Percentiles rank a stretch among this genome's conserved stretches.
Conservation (phyloP, 257 asterid species). For the Perilla frutescens region DNA sequence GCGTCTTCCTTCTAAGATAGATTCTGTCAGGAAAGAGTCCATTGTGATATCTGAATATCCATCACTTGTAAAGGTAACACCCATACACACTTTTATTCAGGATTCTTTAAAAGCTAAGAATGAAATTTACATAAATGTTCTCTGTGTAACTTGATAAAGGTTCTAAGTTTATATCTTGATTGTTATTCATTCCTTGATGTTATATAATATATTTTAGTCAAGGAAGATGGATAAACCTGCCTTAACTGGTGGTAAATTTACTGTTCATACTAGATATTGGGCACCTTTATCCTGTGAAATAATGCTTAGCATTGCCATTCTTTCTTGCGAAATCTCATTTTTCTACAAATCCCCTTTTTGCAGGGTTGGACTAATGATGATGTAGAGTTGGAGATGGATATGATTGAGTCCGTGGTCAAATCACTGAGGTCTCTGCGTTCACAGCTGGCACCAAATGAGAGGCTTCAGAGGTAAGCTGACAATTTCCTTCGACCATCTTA, state of each 20-base stretch:
- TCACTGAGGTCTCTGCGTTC: conserved; percentile 80
- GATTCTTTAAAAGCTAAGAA: not conserved
- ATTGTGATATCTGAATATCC: conserved; percentile 88
- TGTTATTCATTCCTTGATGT: not conserved
- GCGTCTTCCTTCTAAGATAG: conserved; percentile 77
- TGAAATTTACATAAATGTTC: not conserved
- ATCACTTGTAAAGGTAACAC: conserved; percentile 66
- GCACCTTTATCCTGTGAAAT: too few relatives aligned
- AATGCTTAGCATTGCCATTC: not conserved
- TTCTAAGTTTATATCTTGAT: not conserved
- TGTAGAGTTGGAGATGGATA: conserved; percentile 79
- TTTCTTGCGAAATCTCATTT: not conserved
- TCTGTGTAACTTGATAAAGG: not conserved
- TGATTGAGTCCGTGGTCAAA: conserved; percentile 66
- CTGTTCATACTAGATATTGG: not conserved
- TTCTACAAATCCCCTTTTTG: conserved; percentile 26
- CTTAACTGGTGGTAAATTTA: not conserved
- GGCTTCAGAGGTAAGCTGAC: conserved; percentile 63
- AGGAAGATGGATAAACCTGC: not conserved
- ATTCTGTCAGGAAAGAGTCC: conserved; percentile 72
- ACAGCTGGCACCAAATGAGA: conserved; percentile 73
- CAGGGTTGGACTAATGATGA: conserved; percentile 80
- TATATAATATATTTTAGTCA: not conserved
- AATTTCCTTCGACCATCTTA: not conserved
- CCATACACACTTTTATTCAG: not conserved